A percentile compares a stretch with the other conserved stretches of the same genome.
Conservation (phyloP, 805 yeast species). For the Lipomyces anomalus region DNA sequence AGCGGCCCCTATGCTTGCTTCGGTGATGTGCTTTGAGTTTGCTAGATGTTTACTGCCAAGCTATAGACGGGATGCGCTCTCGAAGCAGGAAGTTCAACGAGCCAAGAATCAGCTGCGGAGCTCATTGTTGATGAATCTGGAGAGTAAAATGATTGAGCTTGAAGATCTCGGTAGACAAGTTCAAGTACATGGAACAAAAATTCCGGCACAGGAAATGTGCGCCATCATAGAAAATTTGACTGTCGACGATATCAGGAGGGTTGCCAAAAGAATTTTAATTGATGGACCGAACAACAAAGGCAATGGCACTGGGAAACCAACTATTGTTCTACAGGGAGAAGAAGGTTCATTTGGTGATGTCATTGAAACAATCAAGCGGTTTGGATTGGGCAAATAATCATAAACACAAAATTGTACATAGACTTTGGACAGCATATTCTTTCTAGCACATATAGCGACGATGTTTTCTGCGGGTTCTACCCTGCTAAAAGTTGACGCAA, state of each 20-base stretch:
- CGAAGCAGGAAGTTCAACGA: constrained; percentile 68
- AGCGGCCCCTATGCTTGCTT: constrained; percentile 78
- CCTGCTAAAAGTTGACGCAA: too few relatives aligned
- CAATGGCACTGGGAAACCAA: constrained; percentile 61
- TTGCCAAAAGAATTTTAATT: constrained; percentile 69
- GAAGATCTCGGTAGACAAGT: constrained; percentile 96
- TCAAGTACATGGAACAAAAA: constrained; percentile 61
- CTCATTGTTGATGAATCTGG: constrained; percentile 85
- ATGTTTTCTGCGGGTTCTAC: too few relatives aligned
- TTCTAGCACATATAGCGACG: too few relatives aligned
- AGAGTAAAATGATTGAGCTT: constrained; percentile 84
- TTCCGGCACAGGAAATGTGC: constrained; percentile 78
- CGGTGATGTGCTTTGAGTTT: constrained; percentile 65
- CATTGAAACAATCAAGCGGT: constrained; percentile 52
- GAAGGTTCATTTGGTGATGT: constrained; percentile 84
- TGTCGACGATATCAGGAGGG: constrained; percentile 59
- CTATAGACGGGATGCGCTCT: constrained; percentile 33
- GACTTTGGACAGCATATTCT: too few relatives aligned
- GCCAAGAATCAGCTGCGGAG: constrained; percentile 90
- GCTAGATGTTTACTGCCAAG: constrained; percentile 27
- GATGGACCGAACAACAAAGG: constrained; percentile 48
- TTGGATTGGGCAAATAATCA: constrained; percentile 46
- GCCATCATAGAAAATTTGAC: constrained; percentile 63
- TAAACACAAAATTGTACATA: background rate
- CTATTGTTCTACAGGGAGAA: constrained; percentile 84